Evolutionary conservation across 23 red algal genomes (phyloP).

Genomic region (Gracilaria vermiculophylla): DNA sequence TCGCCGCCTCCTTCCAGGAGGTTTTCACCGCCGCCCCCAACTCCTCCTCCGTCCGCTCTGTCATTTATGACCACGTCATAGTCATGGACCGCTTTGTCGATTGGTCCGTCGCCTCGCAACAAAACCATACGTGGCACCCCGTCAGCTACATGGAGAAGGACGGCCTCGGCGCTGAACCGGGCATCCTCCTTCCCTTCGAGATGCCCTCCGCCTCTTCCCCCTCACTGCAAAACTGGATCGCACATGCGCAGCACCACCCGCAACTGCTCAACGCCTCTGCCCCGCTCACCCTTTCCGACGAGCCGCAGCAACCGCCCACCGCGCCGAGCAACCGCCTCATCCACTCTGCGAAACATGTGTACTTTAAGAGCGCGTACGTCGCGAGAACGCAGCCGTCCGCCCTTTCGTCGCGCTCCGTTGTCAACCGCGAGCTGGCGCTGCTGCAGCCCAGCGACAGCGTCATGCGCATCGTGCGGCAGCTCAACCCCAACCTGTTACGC

Average conservation of each 20-base stretch:
- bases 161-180: conserved; percentile 16
- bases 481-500: background rate
- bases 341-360: conserved; percentile 22
- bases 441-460: conserved; percentile 21
- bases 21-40: background rate
- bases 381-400: background rate
- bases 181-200: conserved; percentile 11
- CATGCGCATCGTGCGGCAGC: background rate
- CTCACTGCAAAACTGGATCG: background rate
- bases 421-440: conserved; percentile 1
- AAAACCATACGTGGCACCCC: conserved; percentile 1
- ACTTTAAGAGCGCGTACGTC: conserved; percentile 61
- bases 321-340: background rate
- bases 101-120: background rate
- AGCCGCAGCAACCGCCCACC: background rate
- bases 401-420: background rate
- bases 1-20: conserved; percentile 38
- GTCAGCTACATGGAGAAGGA: conserved; percentile 80
- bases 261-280: background rate
- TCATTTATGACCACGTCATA: conserved; percentile 33
- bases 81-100: conserved; percentile 32
- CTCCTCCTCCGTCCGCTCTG: background rate
- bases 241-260: background rate
- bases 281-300: background rate
- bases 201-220: background rate